Base-by-base conservation (phyloP, 1,284 basidiomycete genomes). In the Porogramme epimiltina region DNA sequence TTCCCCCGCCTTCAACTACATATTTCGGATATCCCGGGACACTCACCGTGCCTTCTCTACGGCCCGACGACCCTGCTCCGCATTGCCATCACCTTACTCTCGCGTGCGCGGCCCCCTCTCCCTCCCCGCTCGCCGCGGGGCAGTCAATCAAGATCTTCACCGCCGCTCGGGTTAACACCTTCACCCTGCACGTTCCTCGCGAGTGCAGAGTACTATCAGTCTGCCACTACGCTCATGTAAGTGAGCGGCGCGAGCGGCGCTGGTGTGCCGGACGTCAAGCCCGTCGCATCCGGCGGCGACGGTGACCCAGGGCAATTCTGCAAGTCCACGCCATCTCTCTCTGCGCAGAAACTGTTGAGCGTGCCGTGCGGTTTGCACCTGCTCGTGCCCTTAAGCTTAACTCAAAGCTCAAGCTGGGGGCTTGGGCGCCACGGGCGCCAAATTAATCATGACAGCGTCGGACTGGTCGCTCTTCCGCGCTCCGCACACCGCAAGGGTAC, bases 251-350 rank as follows among this genome's bases (percentile, higher is more conserved):
- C 58, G 31, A 58, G 60, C 51, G 87, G 85, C 59, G 48, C 75
- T 23, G 78, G 74, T 5, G 85, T 82, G 58, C 61, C 80, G 1
- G 69, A 62, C 4, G 87, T 87, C 61, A 44, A 73, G 15, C 80
- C 83, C 1, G 66, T 81, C 4, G 84, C 83, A 8, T 75, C 83
- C 1, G 87, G 86, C 22, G n/a, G n/a, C n/a, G 76, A 87, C 57
- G 83, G 83, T 1, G 52, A 58, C 13, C 41, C 36, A 3, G 66
- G 74, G 1, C 85, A 85, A 60, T 83, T 66, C 47, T 80, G 76
- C 76, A 47, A 63, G 74, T n/a, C n/a, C n/a, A n/a, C n/a, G n/a
- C n/a, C n/a, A n/a, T n/a, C n/a, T n/a, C n/a, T n/a, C n/a, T n/a
- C n/a, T n/a, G n/a, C n/a, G n/a, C n/a, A n/a, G n/a, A n/a, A n/a